Base-by-base conservation (phyloP, 1,284 basidiomycete genomes). In the Cutaneotrichosporon spelunceum region DNA sequence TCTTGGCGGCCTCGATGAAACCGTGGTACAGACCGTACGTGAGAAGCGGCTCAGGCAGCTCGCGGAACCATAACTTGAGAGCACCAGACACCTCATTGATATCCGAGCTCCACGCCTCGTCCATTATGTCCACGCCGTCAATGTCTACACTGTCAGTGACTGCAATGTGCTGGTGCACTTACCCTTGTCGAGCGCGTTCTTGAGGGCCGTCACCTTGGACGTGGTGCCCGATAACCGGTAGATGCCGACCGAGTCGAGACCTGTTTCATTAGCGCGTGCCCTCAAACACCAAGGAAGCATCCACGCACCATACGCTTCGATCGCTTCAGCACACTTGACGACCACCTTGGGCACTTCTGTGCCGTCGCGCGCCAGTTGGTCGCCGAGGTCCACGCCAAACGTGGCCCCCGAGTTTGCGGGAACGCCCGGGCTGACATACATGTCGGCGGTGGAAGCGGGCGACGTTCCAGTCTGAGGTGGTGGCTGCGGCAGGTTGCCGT, bases 31-130 rank as follows among this genome's bases (percentile, higher is more conserved):
- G 83, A 56, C 82, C 83, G 68, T 84, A 84, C 2, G 95, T 98
- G 68, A 99, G 80, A 54, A 99, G 78, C 26, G 96, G 95, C 76
- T 98, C 93, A 13, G 95, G 95, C 59, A 99, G 82, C 76, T 99
- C 96, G 65, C 96, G 84, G 75, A 99, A 85, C 95, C 95, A 99
- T 69, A 94, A 82, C 80, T 99, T 99, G 64, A 98, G 82, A 49
- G 89, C 91, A 59, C 92, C 91, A 16, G 95, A 86, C 52, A 99
- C 89, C 66, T 92, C 94, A 81, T 96, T 98, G 81, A 99, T 94
- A 76, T 99, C 95, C 29, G 87, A 85, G 33, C 88, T 85, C 89
- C 92, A 93, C 76, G 96, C 93, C 11, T 89, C 85, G n/a, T 87
- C 83, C 77, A 93, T 86, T 57, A 96, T 81, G 78, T 96, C 87